Percentiles rank a stretch among this genome's conserved stretches.
Evolutionary conservation across 1,139 yeast species (phyloP).

Genomic region (Saccharomyces hybrid): DNA sequence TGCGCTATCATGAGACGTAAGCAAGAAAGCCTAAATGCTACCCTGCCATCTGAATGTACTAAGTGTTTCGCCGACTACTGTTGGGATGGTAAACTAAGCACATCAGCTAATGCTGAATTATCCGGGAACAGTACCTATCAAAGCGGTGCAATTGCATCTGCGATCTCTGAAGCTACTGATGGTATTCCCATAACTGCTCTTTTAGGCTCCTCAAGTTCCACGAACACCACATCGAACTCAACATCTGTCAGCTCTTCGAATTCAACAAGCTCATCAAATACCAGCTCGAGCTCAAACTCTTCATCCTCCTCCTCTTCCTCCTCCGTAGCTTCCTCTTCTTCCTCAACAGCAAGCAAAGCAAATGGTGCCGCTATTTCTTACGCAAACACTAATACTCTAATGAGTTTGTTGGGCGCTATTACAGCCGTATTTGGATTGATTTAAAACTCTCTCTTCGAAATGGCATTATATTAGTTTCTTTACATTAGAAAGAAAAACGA

Average conservation of each 20-base stretch:
- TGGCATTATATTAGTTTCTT: background rate
- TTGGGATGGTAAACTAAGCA: slow-evolving; percentile 56
- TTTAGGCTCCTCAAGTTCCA: slow-evolving; percentile 3
- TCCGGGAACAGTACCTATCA: background rate
- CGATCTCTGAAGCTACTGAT: slow-evolving; percentile 9
- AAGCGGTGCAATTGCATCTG: slow-evolving; percentile 7
- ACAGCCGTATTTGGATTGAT: slow-evolving; percentile 9
- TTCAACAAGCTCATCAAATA: slow-evolving; percentile 1
- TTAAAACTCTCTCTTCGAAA: background rate
- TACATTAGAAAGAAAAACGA: background rate
- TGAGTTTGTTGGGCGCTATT: slow-evolving; percentile 9
- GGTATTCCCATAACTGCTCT: slow-evolving; percentile 5
- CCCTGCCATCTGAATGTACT: slow-evolving; percentile 64
- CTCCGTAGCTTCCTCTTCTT: slow-evolving; percentile 3
- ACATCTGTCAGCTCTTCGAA: background rate
- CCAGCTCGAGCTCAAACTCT: background rate
- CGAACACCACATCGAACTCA: background rate
- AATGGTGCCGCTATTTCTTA: slow-evolving; percentile 10
- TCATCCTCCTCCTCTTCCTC: background rate
- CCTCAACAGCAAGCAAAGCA: slow-evolving; percentile 5
- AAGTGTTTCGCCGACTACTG: slow-evolving; percentile 69
- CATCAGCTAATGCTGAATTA: slow-evolving; percentile 10
- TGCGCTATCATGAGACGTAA: slow-evolving; percentile 84
- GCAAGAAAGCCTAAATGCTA: slow-evolving; percentile 60
- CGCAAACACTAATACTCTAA: slow-evolving; percentile 6